These are phyloP conservation scores for Coemansia sp. DNA, from an alignment of 192 early-diverging fungal genomes.

Conservation along the genomic window DNA sequence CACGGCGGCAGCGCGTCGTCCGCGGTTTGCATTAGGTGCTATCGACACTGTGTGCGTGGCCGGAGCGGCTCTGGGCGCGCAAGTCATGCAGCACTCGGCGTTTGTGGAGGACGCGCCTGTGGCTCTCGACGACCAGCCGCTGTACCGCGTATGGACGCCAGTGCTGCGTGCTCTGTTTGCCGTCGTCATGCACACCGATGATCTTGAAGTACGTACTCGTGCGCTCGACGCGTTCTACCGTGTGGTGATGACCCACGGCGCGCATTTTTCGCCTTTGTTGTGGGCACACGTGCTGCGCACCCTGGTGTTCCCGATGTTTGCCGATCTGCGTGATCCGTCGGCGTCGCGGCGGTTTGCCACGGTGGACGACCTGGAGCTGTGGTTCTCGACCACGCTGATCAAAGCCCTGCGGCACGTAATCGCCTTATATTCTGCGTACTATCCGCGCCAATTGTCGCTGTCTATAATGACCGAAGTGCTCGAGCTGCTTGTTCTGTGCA, in stretches of 20 bases:
- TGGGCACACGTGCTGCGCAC: constrained; percentile 83
- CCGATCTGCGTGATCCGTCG: constrained; percentile 67
- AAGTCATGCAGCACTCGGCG: constrained; percentile 22
- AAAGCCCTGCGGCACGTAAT: constrained; percentile 87
- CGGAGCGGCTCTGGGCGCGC: constrained; percentile 22
- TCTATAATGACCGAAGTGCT: constrained; percentile 79
- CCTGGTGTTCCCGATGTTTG: constrained; percentile 89
- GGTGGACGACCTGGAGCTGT: constrained; percentile 85
- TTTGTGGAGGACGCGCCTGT: constrained; percentile 5
- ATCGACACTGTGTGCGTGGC: constrained; percentile 43
- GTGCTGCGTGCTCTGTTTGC: constrained; percentile 86
- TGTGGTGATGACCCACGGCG: constrained; percentile 74
- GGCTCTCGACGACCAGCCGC: constrained; percentile 58
- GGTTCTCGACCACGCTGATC: constrained; percentile 93
- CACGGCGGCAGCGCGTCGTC: constrained; percentile 18
- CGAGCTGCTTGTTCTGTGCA: constrained; percentile 78
- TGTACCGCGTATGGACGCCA: constrained; percentile 81
- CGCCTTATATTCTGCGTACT: constrained; percentile 80
- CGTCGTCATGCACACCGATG: constrained; percentile 85
- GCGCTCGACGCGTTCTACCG: constrained; percentile 84
- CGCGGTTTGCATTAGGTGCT: constrained; percentile 42
- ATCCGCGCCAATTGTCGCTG: constrained; percentile 59
- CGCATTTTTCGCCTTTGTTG: constrained; percentile 68
- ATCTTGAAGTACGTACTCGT: constrained; percentile 87
- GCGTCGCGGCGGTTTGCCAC: constrained; percentile 63